A percentile compares a stretch with the other conserved stretches of the same genome.
phyloP scores from a whole-genome alignment of 352 stramenopile species.

The Pythium folliculosum region DNA sequence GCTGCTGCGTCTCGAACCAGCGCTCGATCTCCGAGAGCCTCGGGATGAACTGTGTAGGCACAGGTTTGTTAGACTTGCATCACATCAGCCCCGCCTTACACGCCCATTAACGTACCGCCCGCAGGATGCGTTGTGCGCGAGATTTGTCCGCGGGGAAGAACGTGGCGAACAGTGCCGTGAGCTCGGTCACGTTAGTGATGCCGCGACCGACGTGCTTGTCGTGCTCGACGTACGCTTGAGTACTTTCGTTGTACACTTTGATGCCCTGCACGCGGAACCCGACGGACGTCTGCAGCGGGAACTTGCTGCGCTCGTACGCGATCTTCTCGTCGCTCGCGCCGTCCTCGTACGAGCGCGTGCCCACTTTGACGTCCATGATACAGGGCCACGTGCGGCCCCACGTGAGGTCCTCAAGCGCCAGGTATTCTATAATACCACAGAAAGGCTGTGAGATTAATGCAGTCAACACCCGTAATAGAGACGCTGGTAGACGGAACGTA shows the following conservation, averaged over 20 bases:
- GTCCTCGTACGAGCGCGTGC: conserved; percentile 93
- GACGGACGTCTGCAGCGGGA: conserved; percentile 87
- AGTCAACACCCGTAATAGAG: neutral
- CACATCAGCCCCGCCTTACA: neutral
- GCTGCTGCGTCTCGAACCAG: conserved; percentile 83
- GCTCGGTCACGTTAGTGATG: conserved; percentile 51
- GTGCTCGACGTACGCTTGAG: conserved; percentile 68
- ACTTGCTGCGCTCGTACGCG: conserved; percentile 90
- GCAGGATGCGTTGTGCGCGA: conserved; percentile 37
- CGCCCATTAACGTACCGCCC: conserved; percentile 35
- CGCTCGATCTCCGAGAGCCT: conserved; percentile 59
- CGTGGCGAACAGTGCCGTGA: conserved; percentile 66
- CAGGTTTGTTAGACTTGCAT: too few species aligned
- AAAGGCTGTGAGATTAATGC: too few species aligned
- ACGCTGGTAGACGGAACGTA: conserved; percentile 19
- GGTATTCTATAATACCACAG: too few species aligned
- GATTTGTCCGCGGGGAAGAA: conserved; percentile 72
- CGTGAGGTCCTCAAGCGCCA: conserved; percentile 92
- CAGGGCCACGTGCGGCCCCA: conserved; percentile 79
- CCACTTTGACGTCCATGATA: conserved; percentile 98
- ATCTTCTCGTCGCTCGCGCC: conserved; percentile 89
- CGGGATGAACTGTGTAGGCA: conserved; percentile 51
- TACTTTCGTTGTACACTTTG: conserved; percentile 75
- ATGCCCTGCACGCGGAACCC: conserved; percentile 95
- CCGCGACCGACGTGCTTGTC: conserved; percentile 88